phyloP scores from a whole-genome alignment of 106 monocot genomes.

The Dendrobium chrysotoxum region DNA sequence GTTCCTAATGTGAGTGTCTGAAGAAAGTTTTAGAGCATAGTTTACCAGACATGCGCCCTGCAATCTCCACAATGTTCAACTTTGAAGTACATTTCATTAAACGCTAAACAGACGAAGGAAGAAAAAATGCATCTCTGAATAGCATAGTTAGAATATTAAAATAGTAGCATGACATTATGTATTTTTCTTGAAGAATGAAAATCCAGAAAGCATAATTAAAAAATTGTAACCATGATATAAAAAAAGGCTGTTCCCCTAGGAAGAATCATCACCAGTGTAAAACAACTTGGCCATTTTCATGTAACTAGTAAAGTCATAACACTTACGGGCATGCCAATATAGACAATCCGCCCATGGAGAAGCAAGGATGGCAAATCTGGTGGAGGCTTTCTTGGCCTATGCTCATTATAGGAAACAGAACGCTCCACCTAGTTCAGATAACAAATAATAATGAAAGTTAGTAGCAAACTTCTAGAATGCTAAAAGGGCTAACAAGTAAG shows the following conservation, averaged over 20 bases:
- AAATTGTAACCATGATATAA: not conserved
- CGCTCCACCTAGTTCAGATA: constrained; percentile 57
- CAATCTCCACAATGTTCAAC: not conserved
- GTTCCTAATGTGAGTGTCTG: not conserved
- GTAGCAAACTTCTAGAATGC: not conserved
- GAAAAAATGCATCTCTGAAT: not conserved
- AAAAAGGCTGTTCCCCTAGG: not conserved
- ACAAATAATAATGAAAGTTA: not conserved
- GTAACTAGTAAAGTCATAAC: not conserved
- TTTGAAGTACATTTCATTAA: not conserved
- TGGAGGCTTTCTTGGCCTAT: constrained; percentile 86
- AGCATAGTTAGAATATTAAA: not conserved
- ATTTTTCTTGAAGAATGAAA: not conserved
- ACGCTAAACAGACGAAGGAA: not conserved
- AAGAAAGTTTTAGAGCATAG: not conserved
- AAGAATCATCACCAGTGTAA: not conserved
- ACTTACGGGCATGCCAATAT: constrained; percentile 91
- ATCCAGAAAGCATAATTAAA: not conserved
- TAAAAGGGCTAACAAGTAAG: not conserved
- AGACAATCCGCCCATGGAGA: constrained; percentile 76
- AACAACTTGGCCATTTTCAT: not conserved
- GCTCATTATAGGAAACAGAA: constrained; percentile 80
- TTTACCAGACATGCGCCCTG: not conserved
- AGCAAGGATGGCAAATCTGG: constrained; percentile 91
- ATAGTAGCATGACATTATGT: not conserved